A percentile compares a stretch with the other conserved stretches of the same genome.
Conservation (phyloP, 1,284 basidiomycete species). For the Singerocomus rubriflavus region DNA sequence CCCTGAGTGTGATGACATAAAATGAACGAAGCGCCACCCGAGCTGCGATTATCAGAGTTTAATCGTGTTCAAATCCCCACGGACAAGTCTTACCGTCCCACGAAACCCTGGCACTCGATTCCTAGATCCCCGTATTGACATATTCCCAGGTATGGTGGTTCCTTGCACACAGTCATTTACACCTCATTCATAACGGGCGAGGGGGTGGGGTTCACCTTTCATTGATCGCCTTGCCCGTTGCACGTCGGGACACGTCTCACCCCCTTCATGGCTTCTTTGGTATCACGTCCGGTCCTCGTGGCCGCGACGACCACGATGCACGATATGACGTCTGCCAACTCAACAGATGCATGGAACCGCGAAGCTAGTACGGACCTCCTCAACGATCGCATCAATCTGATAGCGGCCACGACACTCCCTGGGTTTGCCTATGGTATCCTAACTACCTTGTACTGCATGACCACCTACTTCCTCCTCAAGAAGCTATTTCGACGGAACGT, state of each 20-base stretch:
- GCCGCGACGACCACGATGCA: constrained; percentile 5
- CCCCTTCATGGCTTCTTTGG: constrained; percentile 5
- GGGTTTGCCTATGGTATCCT: constrained; percentile 26
- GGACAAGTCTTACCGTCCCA: constrained; percentile 5
- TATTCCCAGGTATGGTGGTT: background rate
- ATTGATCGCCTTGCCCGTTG: constrained; percentile 11
- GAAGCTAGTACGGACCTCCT: constrained; percentile 12
- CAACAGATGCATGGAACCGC: background rate
- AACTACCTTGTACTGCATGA: constrained; percentile 22
- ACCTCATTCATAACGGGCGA: constrained; percentile 16
- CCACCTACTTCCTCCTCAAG: constrained; percentile 19
- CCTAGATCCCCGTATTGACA: constrained; percentile 14
- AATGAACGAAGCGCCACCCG: constrained; percentile 5
- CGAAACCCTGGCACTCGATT: constrained; percentile 2
- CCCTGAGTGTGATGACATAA: constrained; percentile 13
- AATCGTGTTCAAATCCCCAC: constrained; percentile 5
- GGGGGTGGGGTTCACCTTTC: constrained; percentile 1
- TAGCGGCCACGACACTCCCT: constrained; percentile 25
- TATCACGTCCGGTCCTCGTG: constrained; percentile 6
- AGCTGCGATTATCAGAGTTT: constrained; percentile 20
- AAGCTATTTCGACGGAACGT: constrained; percentile 13
- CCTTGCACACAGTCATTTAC: constrained; percentile 30
- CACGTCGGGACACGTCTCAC: constrained; percentile 7
- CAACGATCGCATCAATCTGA: constrained; percentile 24
- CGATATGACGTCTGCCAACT: constrained; percentile 9